Evolutionary conservation across 1,284 basidiomycete genomes (phyloP), one percentile per base, ranked within the genome.

Genomic region (Malassezia dermatis): DNA sequence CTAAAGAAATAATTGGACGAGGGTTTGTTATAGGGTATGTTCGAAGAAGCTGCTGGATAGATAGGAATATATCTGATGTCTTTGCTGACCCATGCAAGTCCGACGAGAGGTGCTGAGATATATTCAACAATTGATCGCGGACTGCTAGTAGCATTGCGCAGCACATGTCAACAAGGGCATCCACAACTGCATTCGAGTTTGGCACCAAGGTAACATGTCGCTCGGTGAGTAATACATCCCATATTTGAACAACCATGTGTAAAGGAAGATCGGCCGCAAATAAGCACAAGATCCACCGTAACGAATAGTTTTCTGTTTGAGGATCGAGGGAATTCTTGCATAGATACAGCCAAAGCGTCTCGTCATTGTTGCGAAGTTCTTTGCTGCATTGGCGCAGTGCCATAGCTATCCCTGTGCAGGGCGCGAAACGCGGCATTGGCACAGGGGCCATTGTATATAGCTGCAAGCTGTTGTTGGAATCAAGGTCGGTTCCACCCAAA

Each of bases 271-370:
- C 68, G 8, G 67, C 67, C 53, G 68, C 65, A 28, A 68, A 51
- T 1, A 73, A 48, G 31, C 68, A 71, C 2, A 66, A 66, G 21
- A 74, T 59, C 70, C 71, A 74, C 10, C 71, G 61, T 19, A 73
- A 61, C 19, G 71, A 68, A 44, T 70, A 74, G 59, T 70, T 73
- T 1, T 71, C 69, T 10, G 66, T 51, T 13, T 62, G 59, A 10
- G 71, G 71, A 30, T 72, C 68, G 4, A 73, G 61, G 8, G 57
- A 57, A 13, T 58, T 40, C 24, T 49, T 35, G 27, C 56, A 59
- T 3, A 73, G 49, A 37, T 54, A 58, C 10, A 43, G 41, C 66
- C 67, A 68, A 3, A 74, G 57, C 23, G 59, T 31, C 30, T 59
- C 48, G 35, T 74, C 70, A 17, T 66, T 45, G 61, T 59, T 63